Base-by-base conservation (phyloP, 768 basidiomycete species). In the Naganishia vishniacii region DNA sequence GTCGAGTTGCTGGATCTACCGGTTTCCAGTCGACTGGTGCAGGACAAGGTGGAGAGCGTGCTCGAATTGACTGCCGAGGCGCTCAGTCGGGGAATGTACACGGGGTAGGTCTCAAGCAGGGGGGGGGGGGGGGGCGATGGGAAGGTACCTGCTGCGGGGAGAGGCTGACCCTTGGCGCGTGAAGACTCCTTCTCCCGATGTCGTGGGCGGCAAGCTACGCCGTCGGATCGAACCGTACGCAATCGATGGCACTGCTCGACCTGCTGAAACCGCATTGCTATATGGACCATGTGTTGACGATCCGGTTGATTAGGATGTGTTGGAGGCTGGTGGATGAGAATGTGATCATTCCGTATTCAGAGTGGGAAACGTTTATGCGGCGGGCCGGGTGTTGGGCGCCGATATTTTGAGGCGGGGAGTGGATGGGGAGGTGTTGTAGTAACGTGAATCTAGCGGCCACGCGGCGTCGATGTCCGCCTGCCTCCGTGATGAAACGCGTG, bases 281-380 rank as follows among this genome's bases (percentile, higher is more conserved):
- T 37, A 49, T 64, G 48, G 62, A 64, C 51, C 44, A 64, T 44
- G 62, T 40, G 18, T 37, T 64, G 11, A 64, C 51, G 28, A 58
- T 49, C 45, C 62, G 62, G 4, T 16, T 64, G 41, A 58, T 64
- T 26, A 23, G 31, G 16, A 45, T 41, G 40, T 44, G 49, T 18
- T 64, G 62, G 62, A 44, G 18, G 29, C 40, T 51, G 11, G 37
- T 62, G 2, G 47, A 48, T 23, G 25, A 48, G 20, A 48, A 51
- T 25, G 61, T 48, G n/a, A 37, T 62, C 16, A 62, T 62, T 48
- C 26, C 23, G 12, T 62, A 62, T 62, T 48, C 34, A 20, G n/a
- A 37, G 12, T 62, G 61, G 61, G 61, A 62, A 25, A 34, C 28
- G 47, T 62, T 62, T 41, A 62, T 62, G 61, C 47, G 48, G 12